Evolutionary conservation across 1,139 yeast species (phyloP).

Genomic region (Hemisphaericaspora subhashii): DNA sequence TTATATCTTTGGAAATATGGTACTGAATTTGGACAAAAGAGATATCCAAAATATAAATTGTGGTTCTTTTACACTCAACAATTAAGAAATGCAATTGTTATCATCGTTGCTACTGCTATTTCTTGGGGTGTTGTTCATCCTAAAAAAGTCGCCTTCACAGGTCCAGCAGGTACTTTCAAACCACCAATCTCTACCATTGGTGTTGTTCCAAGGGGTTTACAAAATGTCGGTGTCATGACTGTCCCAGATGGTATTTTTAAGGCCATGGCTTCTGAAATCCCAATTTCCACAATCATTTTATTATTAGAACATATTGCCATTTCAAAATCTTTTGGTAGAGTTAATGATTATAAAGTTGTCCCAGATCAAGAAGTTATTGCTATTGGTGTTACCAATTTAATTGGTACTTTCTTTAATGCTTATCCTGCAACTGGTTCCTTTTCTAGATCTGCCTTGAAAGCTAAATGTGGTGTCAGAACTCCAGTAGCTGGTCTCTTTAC

Average conservation of each 20-base stretch:
- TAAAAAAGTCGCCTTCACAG: conserved; percentile 50
- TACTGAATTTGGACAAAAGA: conserved; percentile 57
- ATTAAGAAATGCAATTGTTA: conserved; percentile 77
- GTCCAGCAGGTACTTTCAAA: conserved; percentile 30
- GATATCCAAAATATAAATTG: conserved; percentile 60
- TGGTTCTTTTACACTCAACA: conserved; percentile 71
- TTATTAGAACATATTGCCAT: conserved; percentile 92
- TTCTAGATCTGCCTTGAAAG: conserved; percentile 90
- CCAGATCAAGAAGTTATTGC: conserved; percentile 96
- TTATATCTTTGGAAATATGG: conserved; percentile 66
- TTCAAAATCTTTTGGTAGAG: conserved; percentile 88
- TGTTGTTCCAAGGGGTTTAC: conserved; percentile 77
- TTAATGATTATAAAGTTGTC: conserved; percentile 84
- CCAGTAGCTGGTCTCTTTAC: conserved; percentile 92
- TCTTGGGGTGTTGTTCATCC: conserved; percentile 78
- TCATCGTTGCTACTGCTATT: conserved; percentile 71
- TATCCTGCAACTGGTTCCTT: conserved; percentile 97
- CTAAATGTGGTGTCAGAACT: conserved; percentile 94
- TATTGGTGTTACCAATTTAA: conserved; percentile 85
- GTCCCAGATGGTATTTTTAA: conserved; percentile 62
- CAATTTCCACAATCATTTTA: conserved; percentile 80
- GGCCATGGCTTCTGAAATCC: conserved; percentile 73
- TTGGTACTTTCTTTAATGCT: conserved; percentile 90
- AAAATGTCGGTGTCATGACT: conserved; percentile 70
- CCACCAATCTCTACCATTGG: conserved; percentile 68